Evolutionary conservation across 495 filamentous ascomycete species (phyloP).

Genomic region (Penicillium fimorum): DNA sequence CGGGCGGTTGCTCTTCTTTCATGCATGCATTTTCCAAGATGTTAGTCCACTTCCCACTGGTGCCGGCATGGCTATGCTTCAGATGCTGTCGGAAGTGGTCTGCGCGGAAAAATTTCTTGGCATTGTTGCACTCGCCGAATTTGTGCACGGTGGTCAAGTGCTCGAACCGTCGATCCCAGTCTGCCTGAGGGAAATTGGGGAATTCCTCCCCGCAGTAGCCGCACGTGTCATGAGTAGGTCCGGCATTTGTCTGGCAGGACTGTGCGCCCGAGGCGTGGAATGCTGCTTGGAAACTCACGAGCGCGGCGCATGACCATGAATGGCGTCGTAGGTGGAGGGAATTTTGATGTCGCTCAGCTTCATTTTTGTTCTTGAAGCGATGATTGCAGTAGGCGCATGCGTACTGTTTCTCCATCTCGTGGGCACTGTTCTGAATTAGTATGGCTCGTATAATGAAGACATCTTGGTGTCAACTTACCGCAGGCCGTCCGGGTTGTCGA

Average conservation of each 20-base stretch:
- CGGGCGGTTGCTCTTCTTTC: conserved; percentile 74
- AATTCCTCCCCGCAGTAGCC: conserved; percentile 98
- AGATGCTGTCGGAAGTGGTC: conserved; percentile 98
- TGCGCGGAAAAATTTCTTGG: conserved; percentile 96
- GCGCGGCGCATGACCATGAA: conserved; percentile 93
- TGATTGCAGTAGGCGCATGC: conserved; percentile 88
- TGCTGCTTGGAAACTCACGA: conserved; percentile 71
- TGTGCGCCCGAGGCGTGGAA: conserved; percentile 71
- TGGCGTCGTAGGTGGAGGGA: conserved; percentile 93
- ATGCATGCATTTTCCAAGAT: conserved; percentile 96
- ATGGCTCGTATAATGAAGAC: not conserved
- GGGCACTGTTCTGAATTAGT: conserved; percentile 46
- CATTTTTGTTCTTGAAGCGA: conserved; percentile 99
- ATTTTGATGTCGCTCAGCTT: conserved; percentile 96
- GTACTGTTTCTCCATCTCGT: conserved; percentile 96
- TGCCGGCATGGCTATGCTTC: conserved; percentile 96
- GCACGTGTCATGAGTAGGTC: conserved; percentile 67
- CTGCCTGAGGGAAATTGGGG: conserved; percentile 60
- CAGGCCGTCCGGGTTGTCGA: conserved; percentile 81
- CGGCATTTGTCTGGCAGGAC: conserved; percentile 35
- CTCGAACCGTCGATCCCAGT: conserved; percentile 82
- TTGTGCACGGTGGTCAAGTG: conserved; percentile 92
- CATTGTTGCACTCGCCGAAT: conserved; percentile 96
- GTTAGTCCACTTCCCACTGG: conserved; percentile 98
- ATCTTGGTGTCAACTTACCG: conserved; percentile 56